A percentile compares a stretch with the other conserved stretches of the same genome.
These are phyloP conservation scores for Fusarium sp. DNA, from an alignment of 2,329 filamentous ascomycete genomes.

Conservation along the genomic window DNA sequence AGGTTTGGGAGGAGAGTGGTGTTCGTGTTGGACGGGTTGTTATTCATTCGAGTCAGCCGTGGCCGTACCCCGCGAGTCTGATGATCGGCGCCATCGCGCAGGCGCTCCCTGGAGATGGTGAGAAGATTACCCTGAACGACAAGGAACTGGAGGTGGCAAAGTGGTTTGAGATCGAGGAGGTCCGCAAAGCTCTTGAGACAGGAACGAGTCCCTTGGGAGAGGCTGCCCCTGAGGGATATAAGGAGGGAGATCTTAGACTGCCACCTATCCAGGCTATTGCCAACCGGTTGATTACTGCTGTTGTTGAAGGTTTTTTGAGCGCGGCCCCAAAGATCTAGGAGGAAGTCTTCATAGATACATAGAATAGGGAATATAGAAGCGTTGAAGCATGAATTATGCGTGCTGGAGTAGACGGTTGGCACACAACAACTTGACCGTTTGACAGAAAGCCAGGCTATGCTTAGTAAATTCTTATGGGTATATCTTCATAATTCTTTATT, in stretches of 20 bases:
- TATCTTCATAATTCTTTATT: not conserved
- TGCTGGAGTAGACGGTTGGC: not conserved
- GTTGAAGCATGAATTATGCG: not conserved
- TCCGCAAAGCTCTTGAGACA: constrained; percentile 76
- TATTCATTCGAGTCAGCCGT: constrained; percentile 86
- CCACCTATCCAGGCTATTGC: constrained; percentile 93
- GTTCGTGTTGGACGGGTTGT: constrained; percentile 82
- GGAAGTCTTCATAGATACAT: not conserved
- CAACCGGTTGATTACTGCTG: constrained; percentile 85
- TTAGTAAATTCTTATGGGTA: not conserved
- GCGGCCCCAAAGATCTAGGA: constrained; percentile 64
- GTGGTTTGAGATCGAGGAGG: constrained; percentile 88
- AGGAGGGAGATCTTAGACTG: constrained; percentile 81
- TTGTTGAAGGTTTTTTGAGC: constrained; percentile 79
- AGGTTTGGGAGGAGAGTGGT: constrained; percentile 89
- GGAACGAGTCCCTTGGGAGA: constrained; percentile 77
- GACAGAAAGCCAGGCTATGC: not conserved
- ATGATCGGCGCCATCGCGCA: constrained; percentile 93
- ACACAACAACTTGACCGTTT: not conserved
- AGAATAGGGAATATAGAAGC: constrained; percentile 7
- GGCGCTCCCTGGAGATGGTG: constrained; percentile 77
- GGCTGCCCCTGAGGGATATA: constrained; percentile 72
- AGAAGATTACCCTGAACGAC: constrained; percentile 87
- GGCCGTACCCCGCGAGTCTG: constrained; percentile 86
- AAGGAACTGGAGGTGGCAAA: constrained; percentile 90